Percentiles rank a stretch among this genome's conserved stretches.
phyloP scores from a whole-genome alignment of 495 filamentous ascomycete genomes.

The Daldinia decipiens region DNA sequence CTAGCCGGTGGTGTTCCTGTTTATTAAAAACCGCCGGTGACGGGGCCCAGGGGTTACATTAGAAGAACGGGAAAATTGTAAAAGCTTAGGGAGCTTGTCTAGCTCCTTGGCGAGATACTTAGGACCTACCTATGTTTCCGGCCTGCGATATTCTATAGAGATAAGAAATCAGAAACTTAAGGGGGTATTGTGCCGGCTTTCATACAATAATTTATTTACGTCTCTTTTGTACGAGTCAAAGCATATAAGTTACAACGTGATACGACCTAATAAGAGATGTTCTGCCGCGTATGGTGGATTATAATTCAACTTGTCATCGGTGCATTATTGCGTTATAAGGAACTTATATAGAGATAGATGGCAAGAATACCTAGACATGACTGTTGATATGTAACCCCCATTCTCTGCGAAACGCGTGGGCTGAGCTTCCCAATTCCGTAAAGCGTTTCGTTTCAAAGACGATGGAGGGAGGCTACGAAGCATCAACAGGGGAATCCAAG shows the following conservation, averaged over 20 bases:
- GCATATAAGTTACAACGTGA: background rate
- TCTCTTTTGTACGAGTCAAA: conserved; percentile 9
- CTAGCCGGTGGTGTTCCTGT: conserved; percentile 29
- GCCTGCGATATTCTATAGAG: conserved; percentile 4
- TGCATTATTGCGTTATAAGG: conserved; percentile 5
- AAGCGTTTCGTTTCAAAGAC: conserved; percentile 16
- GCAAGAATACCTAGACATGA: conserved; percentile 4
- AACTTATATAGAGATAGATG: background rate
- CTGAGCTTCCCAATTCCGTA: conserved; percentile 32
- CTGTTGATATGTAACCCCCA: conserved; percentile 15
- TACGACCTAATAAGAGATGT: background rate
- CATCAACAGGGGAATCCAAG: conserved; percentile 42
- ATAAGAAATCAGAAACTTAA: conserved; percentile 19
- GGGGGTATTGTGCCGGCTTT: conserved; percentile 14
- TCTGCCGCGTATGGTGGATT: conserved; percentile 17
- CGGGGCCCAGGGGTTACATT: conserved; percentile 23
- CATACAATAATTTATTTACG: background rate
- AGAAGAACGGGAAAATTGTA: conserved; percentile 30
- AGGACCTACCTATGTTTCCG: conserved; percentile 16
- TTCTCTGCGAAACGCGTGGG: conserved; percentile 21
- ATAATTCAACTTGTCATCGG: conserved; percentile 23
- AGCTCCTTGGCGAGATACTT: conserved; percentile 18
- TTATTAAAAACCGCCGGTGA: conserved; percentile 36
- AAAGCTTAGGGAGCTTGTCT: conserved; percentile 30
- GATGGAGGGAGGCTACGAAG: conserved; percentile 6